A percentile compares a stretch with the other conserved stretches of the same genome.
Conservation (phyloP, 352 stramenopile species). For the Phytophthora fragariaefolia region DNA sequence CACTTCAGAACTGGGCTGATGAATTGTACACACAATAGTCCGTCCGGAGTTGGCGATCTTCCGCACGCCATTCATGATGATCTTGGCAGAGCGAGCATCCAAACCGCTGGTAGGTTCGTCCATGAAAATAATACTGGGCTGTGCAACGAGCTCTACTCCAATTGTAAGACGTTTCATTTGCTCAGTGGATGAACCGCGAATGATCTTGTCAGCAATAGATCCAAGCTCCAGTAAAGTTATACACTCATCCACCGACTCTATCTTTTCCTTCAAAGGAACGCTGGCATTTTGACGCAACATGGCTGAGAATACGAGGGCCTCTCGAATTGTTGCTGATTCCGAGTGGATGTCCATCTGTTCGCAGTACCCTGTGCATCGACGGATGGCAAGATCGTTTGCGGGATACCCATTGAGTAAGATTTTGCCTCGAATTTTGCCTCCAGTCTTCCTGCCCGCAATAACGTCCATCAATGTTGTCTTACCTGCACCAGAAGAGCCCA, state of each 20-base stretch:
- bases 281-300: constrained; percentile 66
- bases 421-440: constrained; percentile 74
- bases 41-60: constrained; percentile 81
- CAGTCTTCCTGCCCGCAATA: constrained; percentile 92
- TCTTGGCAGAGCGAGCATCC: constrained; percentile 85
- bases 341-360: constrained; percentile 93
- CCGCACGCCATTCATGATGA: constrained; percentile 89
- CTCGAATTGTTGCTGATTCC: constrained; percentile 87
- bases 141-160: constrained; percentile 91
- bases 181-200: constrained; percentile 58
- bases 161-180: constrained; percentile 79
- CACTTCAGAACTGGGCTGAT: constrained; percentile 90
- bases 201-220: constrained; percentile 61
- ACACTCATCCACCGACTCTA: constrained; percentile 58
- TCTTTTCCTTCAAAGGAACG: constrained; percentile 44
- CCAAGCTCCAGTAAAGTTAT: constrained; percentile 60
- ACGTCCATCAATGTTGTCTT: constrained; percentile 97
- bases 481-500: constrained; percentile 79
- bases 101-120: constrained; percentile 91
- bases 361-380: constrained; percentile 61
- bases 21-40: constrained; percentile 93
- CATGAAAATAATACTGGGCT: constrained; percentile 87
- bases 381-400: constrained; percentile 56
- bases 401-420: constrained; percentile 66
- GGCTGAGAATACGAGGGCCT: constrained; percentile 92